Base-by-base conservation (phyloP, 139 green algal genomes). In the Desmodesmus armatus region DNA sequence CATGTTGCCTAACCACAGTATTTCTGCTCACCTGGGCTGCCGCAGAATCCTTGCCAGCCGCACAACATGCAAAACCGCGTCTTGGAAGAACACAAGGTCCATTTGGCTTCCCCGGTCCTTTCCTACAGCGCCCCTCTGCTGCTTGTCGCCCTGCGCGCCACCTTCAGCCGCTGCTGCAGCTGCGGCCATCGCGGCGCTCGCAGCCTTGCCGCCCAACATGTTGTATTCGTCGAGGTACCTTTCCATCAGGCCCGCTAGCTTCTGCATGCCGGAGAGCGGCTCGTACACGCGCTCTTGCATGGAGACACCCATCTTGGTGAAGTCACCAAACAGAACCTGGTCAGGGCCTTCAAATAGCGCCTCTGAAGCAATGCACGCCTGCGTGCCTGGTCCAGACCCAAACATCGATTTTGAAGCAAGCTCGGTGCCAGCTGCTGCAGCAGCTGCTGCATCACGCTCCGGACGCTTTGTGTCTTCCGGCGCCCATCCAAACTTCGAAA, bases 211-310 rank as follows among this genome's bases (percentile, higher is more conserved):
- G 17, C 73, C 4, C 35, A 33, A 80, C 47, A 49, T 27, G n/a
- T 97, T 98, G 93, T 95, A 97, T 58, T 96, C 92, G 2, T 92
- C 91, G 55, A 96, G 88, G 90, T 96, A 95, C 40, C 87, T 70
- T 63, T 93, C 85, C 78, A 96, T 75, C 37, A 93, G 60, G 21
- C 55, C 58, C 31, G 74, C 70, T 35, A 94, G 78, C 77, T 91
- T 91, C 31, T 62, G 37, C 35, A 82, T 25, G 40, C 89, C 74
- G 13, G 82, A 92, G 33, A 92, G 87, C 86, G 94, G 91, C 78
- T 95, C 90, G 49, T 96, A 96, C 69, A 91, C 69, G 1, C 92
- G 85, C 55, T 95, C 91, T 11, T 93, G 89, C 13, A 60, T 40
- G 0, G 90, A 76, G 11, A 85, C 49, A 11, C 91, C 92, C 67